A percentile compares a stretch with the other conserved stretches of the same genome.
Evolutionary conservation across 495 filamentous ascomycete genomes (phyloP).

Genomic region (Aspergillus incahuasiensis): DNA sequence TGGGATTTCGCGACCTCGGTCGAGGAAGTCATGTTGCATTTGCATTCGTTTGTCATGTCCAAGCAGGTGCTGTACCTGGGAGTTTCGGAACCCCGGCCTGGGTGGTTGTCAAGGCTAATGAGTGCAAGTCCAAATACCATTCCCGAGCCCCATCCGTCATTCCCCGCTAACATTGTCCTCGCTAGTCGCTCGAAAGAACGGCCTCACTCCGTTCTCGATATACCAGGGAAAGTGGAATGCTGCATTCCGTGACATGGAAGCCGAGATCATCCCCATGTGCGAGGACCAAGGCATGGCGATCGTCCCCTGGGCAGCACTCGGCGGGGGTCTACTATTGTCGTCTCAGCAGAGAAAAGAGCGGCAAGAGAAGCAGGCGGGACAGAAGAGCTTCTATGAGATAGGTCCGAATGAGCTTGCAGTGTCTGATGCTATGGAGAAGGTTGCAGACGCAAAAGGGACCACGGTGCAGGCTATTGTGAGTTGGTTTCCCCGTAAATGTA

Average conservation of each 20-base stretch:
- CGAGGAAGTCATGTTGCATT: slow-evolving; percentile 63
- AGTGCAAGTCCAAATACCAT: slow-evolving; percentile 26
- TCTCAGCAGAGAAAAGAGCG: not conserved
- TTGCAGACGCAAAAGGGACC: not conserved
- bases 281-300: slow-evolving; percentile 64
- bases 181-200: slow-evolving; percentile 50
- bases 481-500: not conserved
- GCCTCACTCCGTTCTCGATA: slow-evolving; percentile 58
- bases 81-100: slow-evolving; percentile 63
- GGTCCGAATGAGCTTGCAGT: not conserved
- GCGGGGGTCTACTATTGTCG: not conserved
- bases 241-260: slow-evolving; percentile 58
- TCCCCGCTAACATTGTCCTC: not conserved
- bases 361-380: not conserved
- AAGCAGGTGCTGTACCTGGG: slow-evolving; percentile 72
- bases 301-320: slow-evolving; percentile 47
- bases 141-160: not conserved
- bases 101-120: slow-evolving; percentile 63
- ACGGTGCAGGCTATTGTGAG: slow-evolving; percentile 1
- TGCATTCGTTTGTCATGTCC: slow-evolving; percentile 53
- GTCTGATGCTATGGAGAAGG: not conserved
- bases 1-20: slow-evolving; percentile 64
- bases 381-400: not conserved
- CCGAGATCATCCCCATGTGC: slow-evolving; percentile 67
- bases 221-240: slow-evolving; percentile 65